Evolutionary conservation across 2,329 filamentous ascomycete species (phyloP), one percentile per base, ranked within the genome.

Genomic region (Xylaria sp.): DNA sequence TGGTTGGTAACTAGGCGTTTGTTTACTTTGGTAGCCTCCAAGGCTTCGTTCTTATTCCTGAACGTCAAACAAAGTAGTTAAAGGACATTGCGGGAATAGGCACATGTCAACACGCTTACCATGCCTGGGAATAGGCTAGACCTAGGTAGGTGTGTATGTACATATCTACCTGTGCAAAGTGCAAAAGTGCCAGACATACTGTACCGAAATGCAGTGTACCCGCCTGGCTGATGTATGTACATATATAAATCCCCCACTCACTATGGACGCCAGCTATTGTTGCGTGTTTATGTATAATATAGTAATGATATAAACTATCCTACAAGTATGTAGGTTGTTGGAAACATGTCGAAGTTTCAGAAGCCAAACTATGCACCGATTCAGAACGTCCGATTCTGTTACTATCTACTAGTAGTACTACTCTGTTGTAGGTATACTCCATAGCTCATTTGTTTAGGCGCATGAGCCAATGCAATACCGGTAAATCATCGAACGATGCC

Each of bases 401-500:
- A 41, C 39, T 36, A 12, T 6, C 15, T n/a, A n/a, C n/a, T n/a
- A n/a, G 18, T 46, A 39, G 15, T n/a, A 6, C 39, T n/a, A 39
- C 36, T 39, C 15, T 15, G 34, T 12, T 4, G 36, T n/a, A 41
- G 39, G 15, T 41, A 41, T 45, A n/a, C n/a, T 48, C 30, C 13
- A 41, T 28, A 18, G n/a, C 20, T 45, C 32, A 46, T 53, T 48
- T 48, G 25, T 41, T 60, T 39, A 60, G 48, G 36, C 15, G 41
- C 23, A 60, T 36, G 28, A 50, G 65, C 25, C 6, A 32, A 43
- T 32, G 56, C 20, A 60, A 32, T 57, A 60, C 60, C n/a, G 52
- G 65, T 60, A 57, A 50, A 68, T 55, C 50, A 65, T 65, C 57
- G 57, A 65, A 68, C 52, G 61, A 68, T 50, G 46, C 36, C 30